These are phyloP conservation scores for Niebla homalea DNA, from an alignment of 495 filamentous ascomycete species.

Conservation along the genomic window DNA sequence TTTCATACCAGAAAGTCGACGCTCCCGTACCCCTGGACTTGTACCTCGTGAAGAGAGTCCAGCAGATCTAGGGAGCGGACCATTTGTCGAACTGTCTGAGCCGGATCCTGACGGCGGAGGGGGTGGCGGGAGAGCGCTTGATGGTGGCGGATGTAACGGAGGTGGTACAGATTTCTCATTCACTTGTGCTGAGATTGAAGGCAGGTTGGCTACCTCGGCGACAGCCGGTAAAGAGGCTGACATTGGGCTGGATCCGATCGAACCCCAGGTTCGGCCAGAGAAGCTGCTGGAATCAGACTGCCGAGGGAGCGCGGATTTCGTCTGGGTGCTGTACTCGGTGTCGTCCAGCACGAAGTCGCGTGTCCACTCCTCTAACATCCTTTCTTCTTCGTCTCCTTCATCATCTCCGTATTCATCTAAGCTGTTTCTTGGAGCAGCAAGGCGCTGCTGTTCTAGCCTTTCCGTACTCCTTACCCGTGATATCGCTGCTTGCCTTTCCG, in stretches of 20 bases:
- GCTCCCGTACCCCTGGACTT: slow-evolving; percentile 52
- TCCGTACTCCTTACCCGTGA: slow-evolving; percentile 26
- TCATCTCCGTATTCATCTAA: slow-evolving; percentile 44
- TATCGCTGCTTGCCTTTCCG: slow-evolving; percentile 60
- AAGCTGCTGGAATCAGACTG: slow-evolving; percentile 81
- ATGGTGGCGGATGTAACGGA: slow-evolving; percentile 20
- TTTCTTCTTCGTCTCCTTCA: slow-evolving; percentile 83
- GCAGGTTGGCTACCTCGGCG: slow-evolving; percentile 43
- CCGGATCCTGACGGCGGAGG: slow-evolving; percentile 12
- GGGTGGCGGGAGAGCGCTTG: slow-evolving; percentile 21
- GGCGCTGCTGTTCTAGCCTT: slow-evolving; percentile 21
- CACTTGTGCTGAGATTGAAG: slow-evolving; percentile 18
- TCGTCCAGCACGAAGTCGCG: slow-evolving; percentile 77
- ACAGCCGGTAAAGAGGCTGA: slow-evolving; percentile 65
- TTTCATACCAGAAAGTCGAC: slow-evolving; percentile 69
- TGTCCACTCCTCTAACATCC: slow-evolving; percentile 86
- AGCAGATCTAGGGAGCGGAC: slow-evolving; percentile 18
- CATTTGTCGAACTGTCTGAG: slow-evolving; percentile 3
- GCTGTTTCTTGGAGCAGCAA: slow-evolving; percentile 25
- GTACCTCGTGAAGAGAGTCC: slow-evolving; percentile 26
- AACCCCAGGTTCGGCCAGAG: slow-evolving; percentile 77
- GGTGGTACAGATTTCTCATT: slow-evolving; percentile 22
- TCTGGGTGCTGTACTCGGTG: slow-evolving; percentile 63
- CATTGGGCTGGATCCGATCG: slow-evolving; percentile 63
- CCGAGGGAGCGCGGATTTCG: slow-evolving; percentile 66